Base-by-base conservation (phyloP, 2,329 filamentous ascomycete genomes). In the Cladorrhinum sp. region DNA sequence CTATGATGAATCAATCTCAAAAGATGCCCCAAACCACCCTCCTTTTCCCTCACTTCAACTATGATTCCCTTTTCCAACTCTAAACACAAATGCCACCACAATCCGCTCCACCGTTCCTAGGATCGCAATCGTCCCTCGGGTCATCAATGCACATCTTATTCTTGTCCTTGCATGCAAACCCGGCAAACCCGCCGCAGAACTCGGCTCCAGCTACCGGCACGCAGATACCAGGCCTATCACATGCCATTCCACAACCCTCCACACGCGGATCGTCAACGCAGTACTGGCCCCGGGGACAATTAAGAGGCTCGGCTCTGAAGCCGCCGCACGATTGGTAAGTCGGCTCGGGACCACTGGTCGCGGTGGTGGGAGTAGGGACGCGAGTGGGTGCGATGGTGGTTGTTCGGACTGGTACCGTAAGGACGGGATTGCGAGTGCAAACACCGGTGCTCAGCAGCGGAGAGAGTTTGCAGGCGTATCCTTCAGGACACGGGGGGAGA, bases 51-150 rank as follows among this genome's bases (percentile, higher is more conserved):
- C 29, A 6, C 29, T 7, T 13, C 29, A 32, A 32, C 29, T 32
- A 7, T 32, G 6, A 32, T 32, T 13, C 29, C 29, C 29, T 13
- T 13, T 32, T 32, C 6, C 13, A 7, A 32, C 29, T 24, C 55
- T 58, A 67, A 9, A 74, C 66, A 54, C 78, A 80, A 29, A 79
- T 64, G 0, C 78, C 77, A 3, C 68, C 72, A 61, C 78, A 80
- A 64, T 80, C 77, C 1, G 71, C 69, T 0, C 76, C 76, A 0
- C 77, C 76, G 1, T 70, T 67, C 23, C 62, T 20, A 1, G 73
- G 71, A 65, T 76, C 72, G 61, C 78, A 80, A 12, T 71, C 68
- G 63, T 80, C 78, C 10, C 71, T 65, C 4, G 76, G 75, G 62
- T 79, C 74, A 68, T 80, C 77, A 32, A 75, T 65, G 59, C 78